Evolutionary conservation across 768 basidiomycete species (phyloP).

Genomic region (Artomyces pyxidatus): DNA sequence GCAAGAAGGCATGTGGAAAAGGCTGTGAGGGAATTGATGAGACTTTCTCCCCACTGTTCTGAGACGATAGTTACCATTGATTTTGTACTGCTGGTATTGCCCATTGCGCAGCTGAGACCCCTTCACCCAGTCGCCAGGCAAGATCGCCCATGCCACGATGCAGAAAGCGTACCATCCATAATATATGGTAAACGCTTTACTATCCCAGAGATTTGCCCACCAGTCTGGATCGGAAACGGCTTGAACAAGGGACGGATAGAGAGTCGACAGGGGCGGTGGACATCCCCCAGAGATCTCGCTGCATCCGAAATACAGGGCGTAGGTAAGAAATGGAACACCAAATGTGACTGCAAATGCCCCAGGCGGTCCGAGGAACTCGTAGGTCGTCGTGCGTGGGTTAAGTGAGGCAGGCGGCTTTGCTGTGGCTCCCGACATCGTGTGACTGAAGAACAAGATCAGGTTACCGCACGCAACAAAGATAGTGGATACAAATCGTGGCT

Average conservation of each 20-base stretch:
- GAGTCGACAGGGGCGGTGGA: constrained; percentile 39
- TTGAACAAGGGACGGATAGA: constrained; percentile 36
- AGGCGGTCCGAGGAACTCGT: constrained; percentile 79
- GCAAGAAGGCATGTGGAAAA: constrained; percentile 82
- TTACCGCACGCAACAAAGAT: too few species aligned
- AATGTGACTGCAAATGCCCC: constrained; percentile 67
- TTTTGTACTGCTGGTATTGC: constrained; percentile 76
- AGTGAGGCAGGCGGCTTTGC: too few species aligned
- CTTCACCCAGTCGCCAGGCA: constrained; percentile 48
- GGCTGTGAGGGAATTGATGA: constrained; percentile 36
- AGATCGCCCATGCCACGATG: constrained; percentile 68
- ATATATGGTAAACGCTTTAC: constrained; percentile 68
- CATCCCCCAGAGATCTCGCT: constrained; percentile 66
- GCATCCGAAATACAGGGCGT: constrained; percentile 72
- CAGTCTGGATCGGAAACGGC: constrained; percentile 43
- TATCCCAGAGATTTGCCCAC: constrained; percentile 81
- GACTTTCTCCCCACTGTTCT: not conserved
- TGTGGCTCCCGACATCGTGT: too few species aligned
- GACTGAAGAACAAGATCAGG: too few species aligned
- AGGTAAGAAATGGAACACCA: constrained; percentile 62
- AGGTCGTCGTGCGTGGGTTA: constrained; percentile 66
- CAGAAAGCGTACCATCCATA: constrained; percentile 88
- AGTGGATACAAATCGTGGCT: too few species aligned
- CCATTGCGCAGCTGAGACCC: constrained; percentile 59
- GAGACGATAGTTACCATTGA: constrained; percentile 66